Base-by-base conservation (phyloP, 192 early-diverging fungal species). In the Linnemannia zychae region DNA sequence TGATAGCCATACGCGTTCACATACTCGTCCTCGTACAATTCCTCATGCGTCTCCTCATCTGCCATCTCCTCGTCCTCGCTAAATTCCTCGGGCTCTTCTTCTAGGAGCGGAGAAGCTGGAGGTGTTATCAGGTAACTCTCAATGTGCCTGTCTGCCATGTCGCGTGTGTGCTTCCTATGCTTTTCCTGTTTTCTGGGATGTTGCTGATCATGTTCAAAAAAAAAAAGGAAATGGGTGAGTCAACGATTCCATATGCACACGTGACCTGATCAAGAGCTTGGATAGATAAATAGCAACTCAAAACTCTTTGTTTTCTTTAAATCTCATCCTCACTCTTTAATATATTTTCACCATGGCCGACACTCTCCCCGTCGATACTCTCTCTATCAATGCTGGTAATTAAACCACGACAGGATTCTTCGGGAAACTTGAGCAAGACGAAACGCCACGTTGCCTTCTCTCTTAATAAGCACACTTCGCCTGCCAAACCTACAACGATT, bases 311-410 rank as follows among this genome's bases (percentile, higher is more conserved):
- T 36, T 79, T 40, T 52, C 48, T 47, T 65, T 52, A 38, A 60
- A 57, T 28, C 65, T 72, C 38, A 22, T 34, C 38, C 34, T 37
- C n/a, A 24, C 52, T n/a, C 28, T 50, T 52, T 67, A 24, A 40
- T 53, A 37, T 53, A 16, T 69, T 34, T 40, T 34, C 38, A 71
- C 74, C 73, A 85, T 85, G 83, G 83, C 83, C 47, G 83, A 85
- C 77, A 72, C 73, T 40, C 67, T 85, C 50, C 77, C 77, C 60
- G 77, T 85, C 74, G 83, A 85, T 44, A 72, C 83, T 22, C 83
- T 85, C 24, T 75, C 83, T 22, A 75, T 85, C 48, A 53, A 68
- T 50, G 44, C 67, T 71, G 83, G 83, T 85, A 85, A 85, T 79
- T 44, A 44, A 16, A 20, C 12, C 60, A 37, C 31, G 57, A 28